Evolutionary conservation across 148 eudicot species (phyloP).

Genomic region (Fagopyrum tataricum): DNA sequence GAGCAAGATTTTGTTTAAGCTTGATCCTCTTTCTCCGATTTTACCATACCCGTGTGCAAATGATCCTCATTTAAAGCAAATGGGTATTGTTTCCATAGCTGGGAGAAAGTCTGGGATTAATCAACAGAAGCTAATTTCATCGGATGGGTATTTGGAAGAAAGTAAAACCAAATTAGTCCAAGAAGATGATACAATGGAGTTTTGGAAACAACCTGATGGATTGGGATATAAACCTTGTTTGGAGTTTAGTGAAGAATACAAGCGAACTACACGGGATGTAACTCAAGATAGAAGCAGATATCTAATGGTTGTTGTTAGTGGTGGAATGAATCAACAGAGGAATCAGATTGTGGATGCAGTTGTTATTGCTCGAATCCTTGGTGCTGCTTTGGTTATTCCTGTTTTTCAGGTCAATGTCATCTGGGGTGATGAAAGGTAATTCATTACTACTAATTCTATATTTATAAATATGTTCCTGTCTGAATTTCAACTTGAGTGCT

Average conservation of each 20-base stretch:
- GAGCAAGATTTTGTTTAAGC: constrained; percentile 36
- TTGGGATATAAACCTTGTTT: constrained; percentile 67
- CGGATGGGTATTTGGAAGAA: constrained; percentile 3
- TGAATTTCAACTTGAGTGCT: neutral
- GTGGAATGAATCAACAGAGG: constrained; percentile 95
- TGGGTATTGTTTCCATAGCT: neutral
- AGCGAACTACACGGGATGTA: constrained; percentile 20
- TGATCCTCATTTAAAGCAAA: constrained; percentile 18
- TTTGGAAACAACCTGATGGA: constrained; percentile 84
- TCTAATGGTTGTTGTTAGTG: constrained; percentile 82
- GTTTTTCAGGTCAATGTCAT: constrained; percentile 81
- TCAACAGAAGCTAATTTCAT: neutral
- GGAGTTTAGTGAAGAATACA: constrained; percentile 52
- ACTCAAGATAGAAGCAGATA: constrained; percentile 48
- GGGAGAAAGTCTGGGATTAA: neutral
- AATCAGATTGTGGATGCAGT: constrained; percentile 99
- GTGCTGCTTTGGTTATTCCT: constrained; percentile 90
- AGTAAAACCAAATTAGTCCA: constrained; percentile 7
- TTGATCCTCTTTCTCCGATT: constrained; percentile 38
- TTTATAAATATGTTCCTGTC: neutral
- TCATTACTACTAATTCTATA: neutral
- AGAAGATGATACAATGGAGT: constrained; percentile 26
- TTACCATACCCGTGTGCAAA: constrained; percentile 34
- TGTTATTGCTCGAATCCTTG: constrained; percentile 84
- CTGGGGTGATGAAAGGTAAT: constrained; percentile 96